phyloP scores from a whole-genome alignment of 352 stramenopile genomes.

The Phytophthora parvispora region DNA sequence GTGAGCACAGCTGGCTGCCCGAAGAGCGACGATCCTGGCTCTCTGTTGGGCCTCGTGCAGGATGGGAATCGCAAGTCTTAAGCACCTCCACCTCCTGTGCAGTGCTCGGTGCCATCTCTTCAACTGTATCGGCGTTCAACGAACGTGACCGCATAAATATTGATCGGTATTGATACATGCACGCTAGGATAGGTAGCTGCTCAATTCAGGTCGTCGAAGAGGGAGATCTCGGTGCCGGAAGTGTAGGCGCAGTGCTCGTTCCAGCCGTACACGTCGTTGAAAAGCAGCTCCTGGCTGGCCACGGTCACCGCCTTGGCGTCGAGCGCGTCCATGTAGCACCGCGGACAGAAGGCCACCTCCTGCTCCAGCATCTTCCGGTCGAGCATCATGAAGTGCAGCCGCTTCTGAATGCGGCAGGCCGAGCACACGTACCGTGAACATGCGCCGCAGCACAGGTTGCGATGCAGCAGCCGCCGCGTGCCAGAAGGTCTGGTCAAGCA shows the following conservation, averaged over 20 bases:
- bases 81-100: too few relatives aligned
- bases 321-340: constrained; percentile 27
- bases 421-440: constrained; percentile 31
- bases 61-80: too few relatives aligned
- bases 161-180: not conserved
- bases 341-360: constrained; percentile 25
- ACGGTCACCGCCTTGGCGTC: constrained; percentile 19
- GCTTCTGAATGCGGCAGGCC: constrained; percentile 30
- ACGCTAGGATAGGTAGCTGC: not conserved
- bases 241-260: constrained; percentile 29
- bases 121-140: constrained; percentile 10
- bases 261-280: constrained; percentile 39
- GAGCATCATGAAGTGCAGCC: constrained; percentile 31
- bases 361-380: constrained; percentile 37
- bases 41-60: not conserved
- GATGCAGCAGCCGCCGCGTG: constrained; percentile 16
- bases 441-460: constrained; percentile 27
- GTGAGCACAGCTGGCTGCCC: not conserved
- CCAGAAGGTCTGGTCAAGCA: constrained; percentile 35
- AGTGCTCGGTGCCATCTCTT: not conserved
- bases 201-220: constrained; percentile 36
- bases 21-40: constrained; percentile 23
- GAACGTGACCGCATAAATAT: constrained; percentile 8
- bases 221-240: constrained; percentile 35
- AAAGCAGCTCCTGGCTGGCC: constrained; percentile 26